These are phyloP conservation scores for Eimeria acervulina DNA, from an alignment of 169 alveolate genomes.

Conservation along the genomic window DNA sequence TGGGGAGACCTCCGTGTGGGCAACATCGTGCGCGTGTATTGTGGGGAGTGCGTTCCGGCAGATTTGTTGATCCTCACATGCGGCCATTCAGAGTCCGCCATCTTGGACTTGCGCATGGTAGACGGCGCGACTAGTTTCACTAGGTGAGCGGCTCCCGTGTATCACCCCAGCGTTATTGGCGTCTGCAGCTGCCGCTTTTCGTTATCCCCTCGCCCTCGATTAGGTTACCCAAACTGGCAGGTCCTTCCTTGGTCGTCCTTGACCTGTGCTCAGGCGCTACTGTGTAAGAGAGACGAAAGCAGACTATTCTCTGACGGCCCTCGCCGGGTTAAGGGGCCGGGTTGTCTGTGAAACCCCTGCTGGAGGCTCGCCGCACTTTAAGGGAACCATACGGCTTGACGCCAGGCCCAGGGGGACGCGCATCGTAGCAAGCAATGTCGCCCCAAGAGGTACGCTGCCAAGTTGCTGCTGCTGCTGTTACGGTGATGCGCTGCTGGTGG, in stretches of 20 bases:
- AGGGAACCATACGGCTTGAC: conserved; percentile 65
- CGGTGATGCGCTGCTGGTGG: neutral
- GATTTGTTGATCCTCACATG: conserved; percentile 95
- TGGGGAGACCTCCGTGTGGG: conserved; percentile 96
- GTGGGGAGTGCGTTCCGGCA: conserved; percentile 95
- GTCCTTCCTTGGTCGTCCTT: neutral
- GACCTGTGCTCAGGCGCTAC: conserved; percentile 12
- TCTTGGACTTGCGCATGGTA: conserved; percentile 45
- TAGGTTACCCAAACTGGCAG: neutral
- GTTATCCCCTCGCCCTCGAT: neutral
- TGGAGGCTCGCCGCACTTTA: conserved; percentile 25
- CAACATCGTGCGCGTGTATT: conserved; percentile 93
- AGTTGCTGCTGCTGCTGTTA: neutral
- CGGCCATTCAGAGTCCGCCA: conserved; percentile 83
- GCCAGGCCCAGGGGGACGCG: conserved; percentile 69
- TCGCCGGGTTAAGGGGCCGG: conserved; percentile 61
- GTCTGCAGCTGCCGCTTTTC: neutral
- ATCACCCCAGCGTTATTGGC: neutral
- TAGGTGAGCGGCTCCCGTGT: neutral
- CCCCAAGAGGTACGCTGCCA: conserved; percentile 53
- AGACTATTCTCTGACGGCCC: conserved; percentile 60
- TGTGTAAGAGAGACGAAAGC: conserved; percentile 60
- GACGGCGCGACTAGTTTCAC: conserved; percentile 51
- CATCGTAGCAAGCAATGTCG: conserved; percentile 56
- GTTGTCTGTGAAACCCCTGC: conserved; percentile 51